Evolutionary conservation across 225 moss, liverwort and hornwort genomes (phyloP), one percentile per base, ranked within the genome.

Genomic region (Polytrichum commune): DNA sequence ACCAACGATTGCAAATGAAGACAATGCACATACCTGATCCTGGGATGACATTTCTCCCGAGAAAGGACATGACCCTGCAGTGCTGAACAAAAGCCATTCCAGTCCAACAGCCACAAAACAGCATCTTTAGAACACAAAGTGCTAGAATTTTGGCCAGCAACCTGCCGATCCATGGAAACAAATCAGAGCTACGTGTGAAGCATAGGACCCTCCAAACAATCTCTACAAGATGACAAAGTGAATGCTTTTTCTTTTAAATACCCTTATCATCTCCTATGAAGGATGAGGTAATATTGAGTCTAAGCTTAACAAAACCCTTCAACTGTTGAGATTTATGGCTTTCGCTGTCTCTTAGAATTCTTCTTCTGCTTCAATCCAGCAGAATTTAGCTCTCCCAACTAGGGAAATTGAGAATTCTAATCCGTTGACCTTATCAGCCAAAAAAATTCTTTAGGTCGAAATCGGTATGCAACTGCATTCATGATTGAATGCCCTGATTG

Each of bases 31-130:
- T 72, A 75, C 80, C 75, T 18, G 35, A 72, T 64, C 53, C 67
- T 72, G 67, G 55, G 80, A 68, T 33, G 55, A 18, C 30, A 32
- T 20, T 28, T 32, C 65, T 75, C 72, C 75, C 60, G 55, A 84
- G 70, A 32, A 63, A 35, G 75, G 70, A 55, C 75, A 84, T 60
- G 70, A 58, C 54, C 75, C 73, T 70, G 81, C 67, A 81, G 78
- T 75, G 63, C 81, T 84, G 81, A 63, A 75, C 74, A 29, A 54
- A 63, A 75, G 56, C 27, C 60, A 73, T 75, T 55, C 64, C 60
- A 70, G 24, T 64, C 18, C 55, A 71, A 54, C 76, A 67, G 70
- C 73, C 73, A 77, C 62, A 25, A 55, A 56, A 56, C 8, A 63
- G 65, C 55, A 63, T 73, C 24, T 73, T 72, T 35, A 75, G 57